Evolutionary conservation across 352 stramenopile species (phyloP), one percentile per base, ranked within the genome.

Genomic region (Lagenidium sp.): DNA sequence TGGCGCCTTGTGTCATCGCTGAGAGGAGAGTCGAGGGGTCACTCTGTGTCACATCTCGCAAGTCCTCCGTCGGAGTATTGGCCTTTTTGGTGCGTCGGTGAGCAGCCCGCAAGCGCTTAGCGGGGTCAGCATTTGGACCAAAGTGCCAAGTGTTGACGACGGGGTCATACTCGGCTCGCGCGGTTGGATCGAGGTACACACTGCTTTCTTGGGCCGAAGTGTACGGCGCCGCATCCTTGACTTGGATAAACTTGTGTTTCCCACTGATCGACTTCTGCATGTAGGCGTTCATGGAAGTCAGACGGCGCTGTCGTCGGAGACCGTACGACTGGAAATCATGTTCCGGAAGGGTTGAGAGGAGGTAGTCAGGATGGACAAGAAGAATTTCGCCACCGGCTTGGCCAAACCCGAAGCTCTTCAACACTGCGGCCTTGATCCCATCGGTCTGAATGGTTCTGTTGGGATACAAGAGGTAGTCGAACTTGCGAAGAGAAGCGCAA

Each of bases 341-440:
- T 15, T 63, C 47, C 13, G 49, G 40, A 4, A 91, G 56, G 34
- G 67, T 71, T 36, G 78, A 65, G 10, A 93, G 43, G 41, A 93
- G 50, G 47, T 66, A 76, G 70, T 89, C 75, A 6, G 65, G 77
- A 41, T 93, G 77, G 35, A 93, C 72, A 4, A 92, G 41, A 46
- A 92, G 19, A 42, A 90, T 46, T 28, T 93, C 80, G 16, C 70
- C 70, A 30, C 80, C 66, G 2, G 68, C 77, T 57, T 93, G 80
- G 7, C 80, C 80, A 35, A 93, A 93, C 25, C 80, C 80, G 37
- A 93, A 93, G 50, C 75, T 87, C 67, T 89, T 93, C 50, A 93
- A 58, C 23, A 90, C 18, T 0, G 74, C 77, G 11, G 75, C 77
- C 70, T 93, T 90, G 54, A 91, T 56, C 13, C 76, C 74, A n/a